A percentile compares a stretch with the other conserved stretches of the same genome.
Evolutionary conservation across 1,284 basidiomycete species (phyloP).

Genomic region (Puccinia sorghi): DNA sequence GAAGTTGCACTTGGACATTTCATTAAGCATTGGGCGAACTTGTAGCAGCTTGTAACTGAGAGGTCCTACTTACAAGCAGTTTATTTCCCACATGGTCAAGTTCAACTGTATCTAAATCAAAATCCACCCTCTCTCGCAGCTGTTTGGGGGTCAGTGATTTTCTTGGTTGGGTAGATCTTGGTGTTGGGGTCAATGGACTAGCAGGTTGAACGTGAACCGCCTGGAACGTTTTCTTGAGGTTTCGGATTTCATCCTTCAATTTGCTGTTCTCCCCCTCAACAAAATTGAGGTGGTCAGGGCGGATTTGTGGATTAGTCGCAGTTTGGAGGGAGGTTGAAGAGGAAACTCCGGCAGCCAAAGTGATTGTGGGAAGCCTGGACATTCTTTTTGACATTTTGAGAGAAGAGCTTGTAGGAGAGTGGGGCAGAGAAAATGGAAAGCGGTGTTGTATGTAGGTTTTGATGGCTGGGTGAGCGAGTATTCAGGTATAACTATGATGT

Average conservation of each 20-base stretch:
- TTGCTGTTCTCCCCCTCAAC: constrained; percentile 37
- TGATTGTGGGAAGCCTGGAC: no score
- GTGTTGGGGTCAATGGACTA: constrained; percentile 7
- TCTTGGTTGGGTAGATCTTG: background rate
- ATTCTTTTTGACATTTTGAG: no score
- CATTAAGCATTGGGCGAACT: constrained; percentile 29
- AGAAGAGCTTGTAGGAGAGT: no score
- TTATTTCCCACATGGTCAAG: constrained; percentile 5
- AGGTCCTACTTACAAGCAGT: constrained; percentile 1
- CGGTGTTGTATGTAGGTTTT: no score
- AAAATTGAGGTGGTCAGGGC: constrained; percentile 2
- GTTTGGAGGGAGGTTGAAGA: no score
- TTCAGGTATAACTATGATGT: no score
- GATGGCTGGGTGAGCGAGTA: no score
- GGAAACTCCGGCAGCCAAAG: no score
- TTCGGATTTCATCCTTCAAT: constrained; percentile 21
- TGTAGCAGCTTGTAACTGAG: constrained; percentile 23
- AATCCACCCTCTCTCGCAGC: background rate
- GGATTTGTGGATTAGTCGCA: background rate
- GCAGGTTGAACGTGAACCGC: background rate
- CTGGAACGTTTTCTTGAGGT: constrained; percentile 20
- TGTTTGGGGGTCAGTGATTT: constrained; percentile 10
- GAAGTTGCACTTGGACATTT: constrained; percentile 21
- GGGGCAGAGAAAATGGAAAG: no score
- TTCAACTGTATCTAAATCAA: background rate